Percentiles rank a stretch among this genome's conserved stretches.
Evolutionary conservation across 495 filamentous ascomycete species (phyloP).

Genomic region (Hypoxylon perforatum): DNA sequence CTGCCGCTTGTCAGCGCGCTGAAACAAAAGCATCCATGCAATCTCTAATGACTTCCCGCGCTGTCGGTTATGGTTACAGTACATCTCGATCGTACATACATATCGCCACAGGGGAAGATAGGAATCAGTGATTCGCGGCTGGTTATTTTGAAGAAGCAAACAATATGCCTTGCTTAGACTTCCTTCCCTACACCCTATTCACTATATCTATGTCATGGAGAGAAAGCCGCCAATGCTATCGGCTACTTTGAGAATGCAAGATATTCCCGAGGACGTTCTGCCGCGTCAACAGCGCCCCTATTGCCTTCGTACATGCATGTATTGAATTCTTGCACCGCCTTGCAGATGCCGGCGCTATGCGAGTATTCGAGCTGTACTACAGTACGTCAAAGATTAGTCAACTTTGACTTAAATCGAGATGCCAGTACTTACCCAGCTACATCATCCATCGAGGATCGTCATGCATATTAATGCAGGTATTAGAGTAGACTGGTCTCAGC

Average conservation of each 20-base stretch:
- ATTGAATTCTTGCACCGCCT: background rate
- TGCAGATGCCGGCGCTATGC: slow-evolving; percentile 6
- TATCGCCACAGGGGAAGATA: background rate
- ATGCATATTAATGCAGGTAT: slow-evolving; percentile 14
- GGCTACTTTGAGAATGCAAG: slow-evolving; percentile 16
- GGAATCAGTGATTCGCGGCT: too few species aligned
- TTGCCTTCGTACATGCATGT: slow-evolving; percentile 1
- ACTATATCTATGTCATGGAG: too few species aligned
- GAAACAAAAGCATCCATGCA: background rate
- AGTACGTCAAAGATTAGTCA: slow-evolving; percentile 1
- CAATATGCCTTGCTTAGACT: background rate
- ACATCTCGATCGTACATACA: background rate
- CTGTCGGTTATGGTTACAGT: too few species aligned
- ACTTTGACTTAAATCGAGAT: background rate
- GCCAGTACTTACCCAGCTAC: background rate
- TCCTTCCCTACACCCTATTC: too few species aligned
- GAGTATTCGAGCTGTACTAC: background rate
- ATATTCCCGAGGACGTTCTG: slow-evolving; percentile 17
- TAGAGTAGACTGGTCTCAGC: slow-evolving; percentile 6
- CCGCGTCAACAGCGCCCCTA: slow-evolving; percentile 13
- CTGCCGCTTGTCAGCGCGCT: background rate
- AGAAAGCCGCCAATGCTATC: too few species aligned
- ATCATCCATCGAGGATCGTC: slow-evolving; percentile 16
- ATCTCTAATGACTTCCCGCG: background rate
- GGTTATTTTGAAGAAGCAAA: slow-evolving; percentile 13